A percentile compares a stretch with the other conserved stretches of the same genome.
Evolutionary conservation across 257 asterid genomes (phyloP).

Genomic region (Anisodus tanguticus): DNA sequence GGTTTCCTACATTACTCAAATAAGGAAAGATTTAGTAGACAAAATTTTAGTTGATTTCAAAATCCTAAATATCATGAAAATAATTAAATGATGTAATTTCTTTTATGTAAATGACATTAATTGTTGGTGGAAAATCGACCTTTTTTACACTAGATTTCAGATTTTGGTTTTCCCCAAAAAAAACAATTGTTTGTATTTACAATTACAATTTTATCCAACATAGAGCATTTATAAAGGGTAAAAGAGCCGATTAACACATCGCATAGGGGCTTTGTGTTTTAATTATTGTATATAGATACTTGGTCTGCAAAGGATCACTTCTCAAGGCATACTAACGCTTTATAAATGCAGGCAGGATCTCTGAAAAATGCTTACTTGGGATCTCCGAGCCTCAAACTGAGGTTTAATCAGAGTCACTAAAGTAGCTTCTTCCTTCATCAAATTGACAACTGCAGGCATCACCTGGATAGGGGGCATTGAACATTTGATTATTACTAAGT

Average conservation of each 20-base stretch:
- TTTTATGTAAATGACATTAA: not conserved
- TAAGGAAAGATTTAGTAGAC: not conserved
- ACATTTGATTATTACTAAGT: not conserved
- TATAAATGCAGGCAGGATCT: not conserved
- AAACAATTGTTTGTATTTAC: not conserved
- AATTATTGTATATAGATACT: not conserved
- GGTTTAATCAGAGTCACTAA: slow-evolving; percentile 87
- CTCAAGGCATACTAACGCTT: not conserved
- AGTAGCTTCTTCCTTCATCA: slow-evolving; percentile 82
- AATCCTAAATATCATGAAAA: no score
- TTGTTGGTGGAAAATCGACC: not conserved
- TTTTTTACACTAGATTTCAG: not conserved
- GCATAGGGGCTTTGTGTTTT: not conserved
- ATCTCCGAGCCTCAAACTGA: slow-evolving; percentile 93
- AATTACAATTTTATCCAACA: slow-evolving; percentile 1
- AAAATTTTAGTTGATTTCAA: no score
- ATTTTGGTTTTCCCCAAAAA: not conserved
- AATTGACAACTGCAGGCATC: slow-evolving; percentile 82
- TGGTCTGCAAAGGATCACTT: not conserved
- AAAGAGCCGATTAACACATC: not conserved
- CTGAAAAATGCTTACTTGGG: slow-evolving; percentile 58
- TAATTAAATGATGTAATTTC: not conserved
- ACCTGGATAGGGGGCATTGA: slow-evolving; percentile 59
- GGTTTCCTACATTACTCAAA: not conserved
- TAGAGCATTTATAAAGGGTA: not conserved